Percentiles rank a stretch among this genome's conserved stretches.
Conservation (phyloP, 75 land plant genomes). For the Pseudotsuga menziesii region DNA sequence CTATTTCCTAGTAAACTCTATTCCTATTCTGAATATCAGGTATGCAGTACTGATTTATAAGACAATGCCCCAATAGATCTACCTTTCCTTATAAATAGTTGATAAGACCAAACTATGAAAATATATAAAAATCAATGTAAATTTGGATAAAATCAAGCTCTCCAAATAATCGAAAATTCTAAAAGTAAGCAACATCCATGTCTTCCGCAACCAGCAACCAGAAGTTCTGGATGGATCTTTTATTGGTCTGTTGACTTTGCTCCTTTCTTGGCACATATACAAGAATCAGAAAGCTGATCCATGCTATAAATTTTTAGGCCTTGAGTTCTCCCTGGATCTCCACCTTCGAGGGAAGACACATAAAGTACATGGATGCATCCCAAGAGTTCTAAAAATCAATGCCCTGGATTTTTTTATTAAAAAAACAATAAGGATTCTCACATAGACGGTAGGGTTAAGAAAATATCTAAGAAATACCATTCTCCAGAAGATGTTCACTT, state of each 20-base stretch:
- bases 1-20: neutral
- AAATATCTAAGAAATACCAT: too few relatives aligned
- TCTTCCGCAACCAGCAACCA: neutral
- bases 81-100: neutral
- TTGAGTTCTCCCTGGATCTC: conserved; percentile 72
- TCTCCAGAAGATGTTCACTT: conserved; percentile 10
- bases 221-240: conserved; percentile 1
- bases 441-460: neutral
- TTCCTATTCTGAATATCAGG: neutral
- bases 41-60: neutral
- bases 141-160: neutral
- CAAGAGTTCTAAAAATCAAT: neutral
- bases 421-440: neutral
- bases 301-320: conserved; percentile 22
- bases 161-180: neutral
- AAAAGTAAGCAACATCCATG: neutral
- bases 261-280: conserved; percentile 10
- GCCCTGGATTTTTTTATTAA: neutral
- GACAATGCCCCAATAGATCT: neutral
- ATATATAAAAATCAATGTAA: neutral
- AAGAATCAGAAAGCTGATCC: conserved; percentile 16
- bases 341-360: conserved; percentile 52
- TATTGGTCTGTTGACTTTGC: neutral
- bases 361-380: conserved; percentile 44
- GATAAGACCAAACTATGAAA: too few relatives aligned